Evolutionary conservation across 2,329 filamentous ascomycete genomes (phyloP).

Genomic region (Colletotrichum australisinense): DNA sequence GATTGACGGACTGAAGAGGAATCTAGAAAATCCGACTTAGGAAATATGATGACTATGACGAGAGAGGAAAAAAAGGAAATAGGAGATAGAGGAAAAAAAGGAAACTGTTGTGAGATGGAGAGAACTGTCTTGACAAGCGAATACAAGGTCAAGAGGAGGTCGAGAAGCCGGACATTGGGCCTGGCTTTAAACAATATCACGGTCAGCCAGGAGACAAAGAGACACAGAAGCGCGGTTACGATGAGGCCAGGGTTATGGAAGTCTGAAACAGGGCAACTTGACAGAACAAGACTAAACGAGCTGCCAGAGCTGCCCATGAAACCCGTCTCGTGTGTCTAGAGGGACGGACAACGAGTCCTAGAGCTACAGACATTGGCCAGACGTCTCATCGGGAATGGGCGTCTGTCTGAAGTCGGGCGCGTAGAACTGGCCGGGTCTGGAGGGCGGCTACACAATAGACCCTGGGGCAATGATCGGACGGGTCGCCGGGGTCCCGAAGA

Average conservation of each 20-base stretch:
- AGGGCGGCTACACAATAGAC: slow-evolving; percentile 36
- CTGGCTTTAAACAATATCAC: slow-evolving; percentile 37
- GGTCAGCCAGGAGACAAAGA: slow-evolving; percentile 32
- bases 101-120: slow-evolving; percentile 38
- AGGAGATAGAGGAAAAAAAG: slow-evolving; percentile 40
- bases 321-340: slow-evolving; percentile 64
- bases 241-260: slow-evolving; percentile 37
- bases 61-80: slow-evolving; percentile 37
- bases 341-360: slow-evolving; percentile 45
- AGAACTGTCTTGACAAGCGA: slow-evolving; percentile 38
- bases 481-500: slow-evolving; percentile 29
- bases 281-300: slow-evolving; percentile 40
- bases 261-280: slow-evolving; percentile 40
- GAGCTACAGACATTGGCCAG: slow-evolving; percentile 64
- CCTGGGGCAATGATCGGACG: slow-evolving; percentile 31
- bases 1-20: slow-evolving; percentile 20
- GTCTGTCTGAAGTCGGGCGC: slow-evolving; percentile 62
- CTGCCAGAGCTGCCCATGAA: slow-evolving; percentile 56
- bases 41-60: slow-evolving; percentile 27
- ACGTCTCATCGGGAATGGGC: slow-evolving; percentile 52
- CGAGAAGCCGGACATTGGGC: slow-evolving; percentile 33
- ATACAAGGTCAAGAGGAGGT: slow-evolving; percentile 32
- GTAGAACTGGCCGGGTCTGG: slow-evolving; percentile 47
- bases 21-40: slow-evolving; percentile 31
- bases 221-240: slow-evolving; percentile 40